A percentile compares a stretch with the other conserved stretches of the same genome.
phyloP scores from a whole-genome alignment of 352 stramenopile species.

The Phytophthora sp. region DNA sequence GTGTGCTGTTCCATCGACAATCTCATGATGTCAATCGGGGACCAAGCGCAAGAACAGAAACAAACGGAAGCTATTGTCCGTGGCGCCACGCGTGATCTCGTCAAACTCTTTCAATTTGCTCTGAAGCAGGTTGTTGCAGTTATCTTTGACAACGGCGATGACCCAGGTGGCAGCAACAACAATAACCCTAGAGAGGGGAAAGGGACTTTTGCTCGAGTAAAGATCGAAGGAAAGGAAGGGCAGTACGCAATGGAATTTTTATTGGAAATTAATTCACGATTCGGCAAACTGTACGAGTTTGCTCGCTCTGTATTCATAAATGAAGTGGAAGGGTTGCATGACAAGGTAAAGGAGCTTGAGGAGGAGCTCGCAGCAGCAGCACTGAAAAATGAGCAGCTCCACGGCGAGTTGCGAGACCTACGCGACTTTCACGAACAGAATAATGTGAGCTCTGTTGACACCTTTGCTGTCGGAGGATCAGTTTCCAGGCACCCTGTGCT shows the following conservation, averaged over 20 bases:
- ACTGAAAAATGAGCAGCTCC: constrained; percentile 34
- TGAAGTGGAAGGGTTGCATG: constrained; percentile 28
- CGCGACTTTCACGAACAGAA: constrained; percentile 51
- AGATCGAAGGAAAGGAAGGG: constrained; percentile 34
- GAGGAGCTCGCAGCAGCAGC: constrained; percentile 7
- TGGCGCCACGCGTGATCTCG: constrained; percentile 46
- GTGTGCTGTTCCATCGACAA: constrained; percentile 78
- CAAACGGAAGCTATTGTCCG: constrained; percentile 48
- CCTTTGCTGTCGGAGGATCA: constrained; percentile 2
- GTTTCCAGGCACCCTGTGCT: background rate
- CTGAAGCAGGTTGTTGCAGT: constrained; percentile 47
- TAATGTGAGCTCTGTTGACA: constrained; percentile 13
- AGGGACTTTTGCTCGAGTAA: background rate
- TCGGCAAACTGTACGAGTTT: constrained; percentile 48
- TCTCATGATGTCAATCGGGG: constrained; percentile 56
- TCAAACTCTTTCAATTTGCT: constrained; percentile 55
- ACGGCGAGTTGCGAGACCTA: constrained; percentile 48
- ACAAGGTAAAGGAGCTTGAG: constrained; percentile 13
- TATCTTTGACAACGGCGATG: constrained; percentile 20
- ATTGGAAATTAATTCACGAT: constrained; percentile 43
- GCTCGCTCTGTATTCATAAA: constrained; percentile 38
- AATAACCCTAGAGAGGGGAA: background rate
- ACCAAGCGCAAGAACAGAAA: constrained; percentile 59
- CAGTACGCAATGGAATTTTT: constrained; percentile 56
- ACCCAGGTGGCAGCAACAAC: constrained; percentile 3